Evolutionary conservation across 306 rosid genomes (phyloP), one percentile per base, ranked within the genome.

Genomic region (Glycyrrhiza uralensis): DNA sequence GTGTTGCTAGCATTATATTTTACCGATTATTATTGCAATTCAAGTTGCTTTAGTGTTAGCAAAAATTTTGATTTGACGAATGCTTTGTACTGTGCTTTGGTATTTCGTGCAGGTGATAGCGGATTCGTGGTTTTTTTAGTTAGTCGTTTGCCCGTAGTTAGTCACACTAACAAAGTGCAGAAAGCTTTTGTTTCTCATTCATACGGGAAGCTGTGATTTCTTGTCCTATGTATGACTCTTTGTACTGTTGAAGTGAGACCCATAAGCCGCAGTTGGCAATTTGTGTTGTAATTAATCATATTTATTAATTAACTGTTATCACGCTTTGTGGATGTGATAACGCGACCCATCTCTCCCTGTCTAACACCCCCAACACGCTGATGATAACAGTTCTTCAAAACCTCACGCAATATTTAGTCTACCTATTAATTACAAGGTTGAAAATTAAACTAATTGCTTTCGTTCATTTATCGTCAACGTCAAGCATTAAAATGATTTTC

Each of bases 261-360:
- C 74, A 46, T 29, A 26, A 39, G 64, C 66, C 49, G 68, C 77
- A 17, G 81, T 60, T 79, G 36, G 59, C 76, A n/a, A 80, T 76
- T 68, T 74, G 46, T 70, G 76, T 80, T 85, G 95, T 89, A 89
- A 83, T 84, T 84, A 78, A 4, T 77, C 29, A 8, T 39, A 52
- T n/a, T n/a, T n/a, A n/a, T n/a, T 39, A 35, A 35, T 60, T 42
- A 57, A 46, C 67, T 69, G 75, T 42, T 72, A 51, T 33, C 82
- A 33, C 33, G 32, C 59, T 61, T 72, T 50, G 54, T 28, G 32
- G 76, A 72, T 83, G 72, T 59, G 59, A 63, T 80, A 30, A 76
- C 75, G 10, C 46, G 13, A 45, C 22, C 46, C 65, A 69, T 57
- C 55, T 17, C 24, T 49, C 71, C 13, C 13, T 38, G 11, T 41